A percentile compares a stretch with the other conserved stretches of the same genome.
Evolutionary conservation across 495 filamentous ascomycete genomes (phyloP).

Genomic region (Pyrenopolyporus hunteri): DNA sequence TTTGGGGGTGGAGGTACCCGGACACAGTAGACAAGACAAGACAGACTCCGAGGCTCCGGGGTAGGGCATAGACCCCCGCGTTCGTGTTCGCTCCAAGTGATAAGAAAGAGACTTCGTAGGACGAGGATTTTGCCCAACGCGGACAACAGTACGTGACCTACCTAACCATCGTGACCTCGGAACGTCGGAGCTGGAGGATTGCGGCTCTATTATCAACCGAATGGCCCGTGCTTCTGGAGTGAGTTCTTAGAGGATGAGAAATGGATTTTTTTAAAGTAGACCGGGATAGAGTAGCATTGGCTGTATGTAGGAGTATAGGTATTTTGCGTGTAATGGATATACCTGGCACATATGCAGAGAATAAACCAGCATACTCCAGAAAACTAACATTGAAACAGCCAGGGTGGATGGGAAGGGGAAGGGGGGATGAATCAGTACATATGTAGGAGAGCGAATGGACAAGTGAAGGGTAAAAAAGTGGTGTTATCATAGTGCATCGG

Average conservation of each 20-base stretch:
- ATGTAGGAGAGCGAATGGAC: background rate
- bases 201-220: background rate
- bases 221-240: background rate
- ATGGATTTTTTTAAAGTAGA: too few relatives aligned
- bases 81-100: background rate
- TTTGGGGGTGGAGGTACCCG: too few relatives aligned
- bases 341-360: too few relatives aligned
- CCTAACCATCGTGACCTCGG: slow-evolving; percentile 37
- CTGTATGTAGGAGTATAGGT: too few relatives aligned
- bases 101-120: too few relatives aligned
- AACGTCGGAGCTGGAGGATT: slow-evolving; percentile 33
- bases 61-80: slow-evolving; percentile 1
- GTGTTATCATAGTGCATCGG: background rate
- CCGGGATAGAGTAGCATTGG: background rate
- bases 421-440: background rate
- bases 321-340: too few relatives aligned
- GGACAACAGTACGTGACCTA: too few relatives aligned
- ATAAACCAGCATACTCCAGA: too few relatives aligned
- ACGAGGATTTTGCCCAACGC: too few relatives aligned
- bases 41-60: background rate
- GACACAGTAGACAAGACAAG: background rate
- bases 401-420: too few relatives aligned
- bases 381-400: background rate
- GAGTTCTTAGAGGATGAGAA: too few relatives aligned
- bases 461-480: background rate